phyloP scores from a whole-genome alignment of 1,284 basidiomycete genomes.

The Pseudozyma sp. region DNA sequence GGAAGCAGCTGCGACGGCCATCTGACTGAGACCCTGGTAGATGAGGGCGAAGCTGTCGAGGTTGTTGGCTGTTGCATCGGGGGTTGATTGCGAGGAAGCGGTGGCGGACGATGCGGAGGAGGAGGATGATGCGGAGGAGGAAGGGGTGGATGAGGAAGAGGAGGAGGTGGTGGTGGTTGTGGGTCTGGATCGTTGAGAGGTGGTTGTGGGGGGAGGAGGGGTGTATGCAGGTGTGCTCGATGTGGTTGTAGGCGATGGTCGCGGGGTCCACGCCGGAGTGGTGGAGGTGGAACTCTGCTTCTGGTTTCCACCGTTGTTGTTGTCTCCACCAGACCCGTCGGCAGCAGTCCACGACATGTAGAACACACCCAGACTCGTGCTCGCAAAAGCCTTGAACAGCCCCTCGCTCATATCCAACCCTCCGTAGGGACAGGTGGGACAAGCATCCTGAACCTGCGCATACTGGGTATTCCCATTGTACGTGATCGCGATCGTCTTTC shows the following conservation, averaged over 20 bases:
- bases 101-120: conserved; percentile 1
- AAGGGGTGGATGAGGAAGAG: not conserved
- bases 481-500: conserved; percentile 76
- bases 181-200: not conserved
- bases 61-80: conserved; percentile 19
- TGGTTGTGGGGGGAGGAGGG: conserved; percentile 1
- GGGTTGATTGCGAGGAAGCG: conserved; percentile 2
- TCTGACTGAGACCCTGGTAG: conserved; percentile 40
- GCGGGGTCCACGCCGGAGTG: conserved; percentile 1
- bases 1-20: conserved; percentile 39
- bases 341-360: conserved; percentile 53
- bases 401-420: conserved; percentile 82
- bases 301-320: conserved; percentile 9
- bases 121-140: conserved; percentile 7
- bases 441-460: conserved; percentile 78
- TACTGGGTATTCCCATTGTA: conserved; percentile 71
- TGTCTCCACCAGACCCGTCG: conserved; percentile 16
- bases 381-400: conserved; percentile 73
- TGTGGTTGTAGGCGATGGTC: conserved; percentile 13
- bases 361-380: conserved; percentile 46
- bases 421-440: conserved; percentile 78
- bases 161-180: conserved; percentile 6
- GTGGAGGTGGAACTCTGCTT: not conserved
- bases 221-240: conserved; percentile 12
- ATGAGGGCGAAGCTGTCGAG: conserved; percentile 41